Percentiles rank a stretch among this genome's conserved stretches.
These are phyloP conservation scores for Mycena galopus DNA, from an alignment of 768 basidiomycete genomes.

Conservation along the genomic window DNA sequence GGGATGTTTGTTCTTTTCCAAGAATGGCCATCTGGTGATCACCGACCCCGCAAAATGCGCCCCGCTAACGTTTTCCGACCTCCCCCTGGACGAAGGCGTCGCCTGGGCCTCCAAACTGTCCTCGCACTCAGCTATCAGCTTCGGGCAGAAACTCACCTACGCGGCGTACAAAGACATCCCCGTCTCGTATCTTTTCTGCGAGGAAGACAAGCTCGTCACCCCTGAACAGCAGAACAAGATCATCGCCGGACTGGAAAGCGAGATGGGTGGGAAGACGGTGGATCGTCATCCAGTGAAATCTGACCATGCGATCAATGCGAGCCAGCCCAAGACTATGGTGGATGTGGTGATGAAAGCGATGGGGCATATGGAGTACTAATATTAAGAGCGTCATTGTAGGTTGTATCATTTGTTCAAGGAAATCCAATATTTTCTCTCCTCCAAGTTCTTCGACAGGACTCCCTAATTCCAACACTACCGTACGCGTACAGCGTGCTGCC, in stretches of 20 bases:
- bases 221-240: neutral
- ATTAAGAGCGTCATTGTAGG: too few relatives aligned
- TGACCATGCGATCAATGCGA: neutral
- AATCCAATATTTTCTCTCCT: too few relatives aligned
- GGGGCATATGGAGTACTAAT: neutral
- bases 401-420: too few relatives aligned
- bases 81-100: neutral
- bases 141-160: neutral
- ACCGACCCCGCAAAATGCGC: neutral
- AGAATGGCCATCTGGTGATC: neutral
- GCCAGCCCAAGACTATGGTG: neutral
- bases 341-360: neutral
- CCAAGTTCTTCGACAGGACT: too few relatives aligned
- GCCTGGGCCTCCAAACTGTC: neutral
- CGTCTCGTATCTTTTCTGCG: neutral
- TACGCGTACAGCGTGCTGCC: too few relatives aligned
- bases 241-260: neutral
- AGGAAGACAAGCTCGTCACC: neutral
- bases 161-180: neutral
- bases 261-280: neutral
- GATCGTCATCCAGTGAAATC: neutral
- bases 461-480: too few relatives aligned
- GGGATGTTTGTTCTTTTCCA: neutral
- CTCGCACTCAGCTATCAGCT: neutral
- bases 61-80: neutral